Evolutionary conservation across 2,329 filamentous ascomycete genomes (phyloP), one percentile per base, ranked within the genome.

Genomic region (Leptographium lundbergii): DNA sequence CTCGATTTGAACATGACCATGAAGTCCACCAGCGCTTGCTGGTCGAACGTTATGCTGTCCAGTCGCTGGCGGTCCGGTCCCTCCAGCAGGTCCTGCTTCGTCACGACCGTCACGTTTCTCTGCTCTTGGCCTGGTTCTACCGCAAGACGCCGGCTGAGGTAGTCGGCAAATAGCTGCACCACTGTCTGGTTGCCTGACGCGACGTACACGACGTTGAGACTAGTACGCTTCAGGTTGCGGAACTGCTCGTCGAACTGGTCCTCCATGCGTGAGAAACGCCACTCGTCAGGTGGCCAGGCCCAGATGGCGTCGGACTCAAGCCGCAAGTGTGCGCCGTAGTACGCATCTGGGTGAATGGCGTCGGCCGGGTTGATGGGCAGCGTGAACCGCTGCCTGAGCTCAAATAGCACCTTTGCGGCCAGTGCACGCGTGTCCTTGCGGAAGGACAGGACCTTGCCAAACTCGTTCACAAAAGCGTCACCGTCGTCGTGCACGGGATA

Each of bases 401-500:
- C 59, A 36, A 56, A 65, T 3, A 71, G 63, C 9, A 68, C 66
- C 57, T 64, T 63, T 22, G 68, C 69, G 0, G 69, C 67, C 11
- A 70, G 61, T 4, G 60, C 66, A 48, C 67, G 67, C 3, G 68
- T 68, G 57, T 70, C 68, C 56, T 61, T 63, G 7, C 69, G 66
- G 59, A 70, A 70, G 10, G 68, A 69, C 19, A 70, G 57, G 54
- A 70, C 65, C 64, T 70, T 70, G 65, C 69, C 69, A 57, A 69
- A 70, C 58, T 68, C 65, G 63, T 64, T 64, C 1, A 67, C 69
- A 34, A 74, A 69, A 14, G 62, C 64, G 51, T 65, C 62, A 42
- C 71, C 71, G 62, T 74, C 71, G 53, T 66, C 67, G 51, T 64
- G 66, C 4, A 69, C 68, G 11, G 72, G 72, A 56, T 73, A 74